A percentile compares a stretch with the other conserved stretches of the same genome.
phyloP scores from a whole-genome alignment of 805 yeast species.

The Ogataea pilisensis region DNA sequence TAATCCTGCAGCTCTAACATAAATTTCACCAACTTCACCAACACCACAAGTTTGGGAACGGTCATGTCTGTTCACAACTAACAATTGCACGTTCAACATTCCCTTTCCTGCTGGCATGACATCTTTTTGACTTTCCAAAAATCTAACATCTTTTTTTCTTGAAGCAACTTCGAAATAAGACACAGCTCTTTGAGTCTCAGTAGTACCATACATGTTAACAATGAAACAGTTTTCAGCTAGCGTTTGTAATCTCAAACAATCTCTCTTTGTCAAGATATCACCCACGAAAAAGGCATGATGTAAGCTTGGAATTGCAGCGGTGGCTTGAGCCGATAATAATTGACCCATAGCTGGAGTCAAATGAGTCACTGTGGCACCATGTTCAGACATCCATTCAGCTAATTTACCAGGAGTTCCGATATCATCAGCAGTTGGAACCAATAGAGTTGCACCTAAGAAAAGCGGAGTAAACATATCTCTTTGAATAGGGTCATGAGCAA shows the following conservation, averaged over 20 bases:
- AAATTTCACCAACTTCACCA: constrained; percentile 98
- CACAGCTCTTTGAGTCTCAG: constrained; percentile 98
- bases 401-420: constrained; percentile 97
- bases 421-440: constrained; percentile 95
- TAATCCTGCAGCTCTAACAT: constrained; percentile 96
- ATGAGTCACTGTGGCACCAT: constrained; percentile 94
- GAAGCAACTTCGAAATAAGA: constrained; percentile 88
- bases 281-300: constrained; percentile 99
- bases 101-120: constrained; percentile 99
- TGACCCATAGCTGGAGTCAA: constrained; percentile 99
- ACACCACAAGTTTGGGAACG: constrained; percentile 91
- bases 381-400: constrained; percentile 94
- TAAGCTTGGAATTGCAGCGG: constrained; percentile 74
- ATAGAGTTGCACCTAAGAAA: constrained; percentile 87
- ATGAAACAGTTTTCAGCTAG: constrained; percentile 85
- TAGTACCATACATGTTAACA: constrained; percentile 98
- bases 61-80: constrained; percentile 90
- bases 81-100: constrained; percentile 89
- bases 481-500: constrained; percentile 99
- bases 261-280: constrained; percentile 95
- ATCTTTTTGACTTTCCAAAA: constrained; percentile 82
- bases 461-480: constrained; percentile 98
- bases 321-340: constrained; percentile 90
- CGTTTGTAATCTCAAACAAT: constrained; percentile 87
- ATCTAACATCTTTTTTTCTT: constrained; percentile 60